Evolutionary conservation across 1,284 basidiomycete genomes (phyloP), one percentile per base, ranked within the genome.

Genomic region (Moesziomyces sp.): DNA sequence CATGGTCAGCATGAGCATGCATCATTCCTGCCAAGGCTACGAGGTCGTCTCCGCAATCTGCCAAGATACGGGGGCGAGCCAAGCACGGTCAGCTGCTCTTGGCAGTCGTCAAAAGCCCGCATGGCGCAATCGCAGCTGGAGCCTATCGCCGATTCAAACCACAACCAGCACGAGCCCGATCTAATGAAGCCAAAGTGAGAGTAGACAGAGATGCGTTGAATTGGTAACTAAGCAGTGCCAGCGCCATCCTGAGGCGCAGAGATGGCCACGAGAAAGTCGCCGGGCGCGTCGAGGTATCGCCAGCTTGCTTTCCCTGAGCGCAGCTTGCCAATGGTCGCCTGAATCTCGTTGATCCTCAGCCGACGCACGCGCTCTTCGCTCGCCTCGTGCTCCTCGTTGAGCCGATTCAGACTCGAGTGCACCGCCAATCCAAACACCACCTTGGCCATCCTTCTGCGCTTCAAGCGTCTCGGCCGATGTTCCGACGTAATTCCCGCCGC

Each of bases 181-280:
- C 35, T 14, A 14, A 38, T 38, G 9, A 38, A 18, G 6, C 13
- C 2, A 38, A 10, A 38, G 14, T 38, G 35, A 38, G 16, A 5
- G 11, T 11, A 35, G 5, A 35, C 10, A 35, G 14, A 16, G 35
- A 10, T 11, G 35, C 35, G 0, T 38, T 18, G 13, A 3, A 38
- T 38, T 38, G 35, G 14, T 38, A 5, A 30, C 30, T 2, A 30
- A 30, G 5, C 30, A 30, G 30, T 30, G 11, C 30, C 30, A 30
- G 30, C 30, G 8, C 30, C 30, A 30, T 30, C 30, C 30, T 30
- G 30, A 8, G 8, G 30, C 8, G 35, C 35, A 16, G 69, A 62
- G 38, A 72, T 59, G 51, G 47, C 52, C 18, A 73, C 52, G 7
- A 73, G 56, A 53, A 73, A 67, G 53, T 73, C 70, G 21, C 57